Conservation (phyloP, 2,329 filamentous ascomycete genomes). For the Aspergillus flavus region DNA sequence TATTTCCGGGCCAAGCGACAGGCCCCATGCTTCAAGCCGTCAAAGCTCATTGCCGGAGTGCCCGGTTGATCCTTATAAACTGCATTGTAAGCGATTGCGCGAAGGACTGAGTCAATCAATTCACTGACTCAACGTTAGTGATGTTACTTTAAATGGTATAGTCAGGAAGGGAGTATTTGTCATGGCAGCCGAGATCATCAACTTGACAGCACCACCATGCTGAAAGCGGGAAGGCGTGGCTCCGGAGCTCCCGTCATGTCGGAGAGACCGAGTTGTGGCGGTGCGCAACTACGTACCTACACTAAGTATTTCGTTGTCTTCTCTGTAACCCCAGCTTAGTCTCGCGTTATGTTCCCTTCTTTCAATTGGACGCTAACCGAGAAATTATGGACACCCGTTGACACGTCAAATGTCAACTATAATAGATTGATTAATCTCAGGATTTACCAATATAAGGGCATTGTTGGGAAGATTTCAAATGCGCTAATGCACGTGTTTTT, state of each 20-base stretch:
- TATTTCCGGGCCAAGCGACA: not conserved
- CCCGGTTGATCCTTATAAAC: not conserved
- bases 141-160: not conserved
- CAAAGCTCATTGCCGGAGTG: not conserved
- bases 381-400: not conserved
- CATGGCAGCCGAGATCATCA: not conserved
- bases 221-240: not conserved
- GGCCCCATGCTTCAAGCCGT: not conserved
- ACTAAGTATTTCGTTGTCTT: too few relatives aligned
- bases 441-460: not conserved
- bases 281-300: not conserved
- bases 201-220: not conserved
- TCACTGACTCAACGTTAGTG: not conserved
- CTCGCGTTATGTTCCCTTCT: not conserved
- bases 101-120: not conserved
- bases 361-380: not conserved
- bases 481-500: slow-evolving; percentile 1
- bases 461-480: not conserved
- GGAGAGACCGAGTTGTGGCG: not conserved
- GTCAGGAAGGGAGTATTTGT: not conserved
- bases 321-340: not conserved
- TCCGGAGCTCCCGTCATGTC: slow-evolving; percentile 1
- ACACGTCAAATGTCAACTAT: not conserved
- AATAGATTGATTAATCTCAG: not conserved
- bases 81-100: not conserved